Base-by-base conservation (phyloP, 345 rosid genomes). In the Populus tremula region DNA sequence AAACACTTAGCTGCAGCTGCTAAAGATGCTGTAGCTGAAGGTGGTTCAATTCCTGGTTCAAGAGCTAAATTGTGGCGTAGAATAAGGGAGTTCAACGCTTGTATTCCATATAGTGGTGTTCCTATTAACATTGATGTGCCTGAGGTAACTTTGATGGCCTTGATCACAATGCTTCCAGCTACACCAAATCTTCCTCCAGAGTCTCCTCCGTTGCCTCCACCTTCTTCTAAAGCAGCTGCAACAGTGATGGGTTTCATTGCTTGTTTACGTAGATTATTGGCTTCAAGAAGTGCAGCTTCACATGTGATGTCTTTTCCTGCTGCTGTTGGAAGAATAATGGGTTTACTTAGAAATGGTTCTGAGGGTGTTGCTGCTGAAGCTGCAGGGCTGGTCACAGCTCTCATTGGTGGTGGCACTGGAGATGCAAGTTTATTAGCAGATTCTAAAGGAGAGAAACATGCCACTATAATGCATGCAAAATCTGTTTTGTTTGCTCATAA, bases 281-380 rank as follows among this genome's bases (percentile, higher is more conserved):
- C 97, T 33, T 96, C 99, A 70, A 89, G 91, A 82, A 92, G 83
- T 87, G 97, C 99, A 78, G 92, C 99, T 79, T 92, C 98, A 35
- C 99, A 96, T 79, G 97, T 96, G 53, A 88, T 94, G 94, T 91
- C 99, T 79, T 96, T 96, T 81, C 99, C 98, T 73, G 99, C 98
- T 79, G 99, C 99, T 82, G 98, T 96, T 82, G 95, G 97, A 79
- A 91, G 99, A 89, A 90, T 96, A 81, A 96, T 96, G 99, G 99
- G 99, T 43, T 86, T 96, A 78, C 98, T 96, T 77, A 88, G 98
- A 87, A 96, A 90, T 81, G 99, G 99, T 77, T 96, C 99, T 8
- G 98, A 96, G 84, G 95, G 97, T 45, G 92, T 96, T 78, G 97
- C 97, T 70, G 94, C 97, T 84, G 98, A 94, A 84, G 95, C 94